Base-by-base conservation (phyloP, 805 yeast species). In the Candida peoriensis region DNA sequence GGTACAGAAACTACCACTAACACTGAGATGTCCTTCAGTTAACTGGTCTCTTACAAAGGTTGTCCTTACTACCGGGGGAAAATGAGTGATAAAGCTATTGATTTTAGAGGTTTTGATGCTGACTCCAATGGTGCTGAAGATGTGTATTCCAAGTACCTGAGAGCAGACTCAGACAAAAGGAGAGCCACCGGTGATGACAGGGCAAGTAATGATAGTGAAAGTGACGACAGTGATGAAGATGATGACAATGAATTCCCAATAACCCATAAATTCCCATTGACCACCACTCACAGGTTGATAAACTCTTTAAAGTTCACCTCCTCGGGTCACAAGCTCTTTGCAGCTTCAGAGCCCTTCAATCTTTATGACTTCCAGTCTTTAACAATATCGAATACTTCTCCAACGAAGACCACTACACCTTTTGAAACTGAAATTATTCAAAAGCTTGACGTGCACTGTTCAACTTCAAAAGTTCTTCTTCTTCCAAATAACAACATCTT, bases 311-410 rank as follows among this genome's bases (percentile, higher is more conserved):
- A 44, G 5, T 39, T 51, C 16, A 55, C 56, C 22, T 33, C 42
- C 1, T 33, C 52, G 0, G 64, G 66, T 0, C 29, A 47, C 3
- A 40, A 57, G 3, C 37, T 65, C 8, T 39, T 44, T 13, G 41
- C 61, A 2, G 44, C 56, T 2, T 50, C 61, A 3, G 35, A 39
- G 19, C 63, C 58, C 22, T 30, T 64, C 14, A 46, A 52, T 25
- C 37, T 52, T 12, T 64, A 53, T 53, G 56, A 60, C 22, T 66
- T 64, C 37, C 40, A 42, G 21, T 51, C 60, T 7, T 50, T 66
- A 52, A 54, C 56, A 20, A 34, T 58, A 4, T 30, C 32, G 8
- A 35, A 32, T 8, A 32, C 27, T 3, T 13, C 28, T 6, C 54
- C 58, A 6, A 33, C 36, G 1, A 22, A 16, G 5, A 21, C 43